Evolutionary conservation across 179 eudicot species (phyloP).

Genomic region (Beta macrorhiza): DNA sequence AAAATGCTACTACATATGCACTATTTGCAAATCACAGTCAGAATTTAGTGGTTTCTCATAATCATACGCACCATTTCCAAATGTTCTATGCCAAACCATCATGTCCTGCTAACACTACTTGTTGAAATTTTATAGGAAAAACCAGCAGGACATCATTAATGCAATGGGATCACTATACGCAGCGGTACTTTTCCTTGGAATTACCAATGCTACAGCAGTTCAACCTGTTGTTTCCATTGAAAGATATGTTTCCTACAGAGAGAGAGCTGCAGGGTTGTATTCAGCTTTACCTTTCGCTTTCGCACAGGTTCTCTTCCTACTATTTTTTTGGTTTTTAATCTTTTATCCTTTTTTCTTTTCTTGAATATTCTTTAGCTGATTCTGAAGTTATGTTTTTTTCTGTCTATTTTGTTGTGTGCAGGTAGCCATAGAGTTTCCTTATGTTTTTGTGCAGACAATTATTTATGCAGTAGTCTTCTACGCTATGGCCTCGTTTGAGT

Average conservation of each 20-base stretch:
- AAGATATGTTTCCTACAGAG: constrained; percentile 52
- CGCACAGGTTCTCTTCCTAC: constrained; percentile 38
- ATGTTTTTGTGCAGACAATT: constrained; percentile 42
- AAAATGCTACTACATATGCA: too few species aligned
- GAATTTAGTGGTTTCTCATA: too few species aligned
- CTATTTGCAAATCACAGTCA: too few species aligned
- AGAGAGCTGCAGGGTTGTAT: constrained; percentile 50
- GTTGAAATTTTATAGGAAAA: constrained; percentile 27
- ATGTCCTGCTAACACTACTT: constrained; percentile 9
- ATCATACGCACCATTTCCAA: neutral
- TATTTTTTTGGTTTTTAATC: neutral
- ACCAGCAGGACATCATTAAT: constrained; percentile 38
- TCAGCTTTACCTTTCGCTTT: constrained; percentile 53
- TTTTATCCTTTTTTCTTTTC: neutral
- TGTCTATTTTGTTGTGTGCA: constrained; percentile 21
- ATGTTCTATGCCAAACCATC: neutral
- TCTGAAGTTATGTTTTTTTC: neutral
- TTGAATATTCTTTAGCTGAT: neutral
- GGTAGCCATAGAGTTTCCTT: constrained; percentile 53
- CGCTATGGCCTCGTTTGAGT: constrained; percentile 49
- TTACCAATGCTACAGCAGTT: constrained; percentile 48
- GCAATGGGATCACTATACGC: constrained; percentile 52
- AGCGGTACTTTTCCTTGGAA: constrained; percentile 48
- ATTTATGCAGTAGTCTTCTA: constrained; percentile 43
- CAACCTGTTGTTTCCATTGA: constrained; percentile 49